These are phyloP conservation scores for Sporothrix globosa DNA, from an alignment of 2,329 filamentous ascomycete genomes.

Conservation along the genomic window DNA sequence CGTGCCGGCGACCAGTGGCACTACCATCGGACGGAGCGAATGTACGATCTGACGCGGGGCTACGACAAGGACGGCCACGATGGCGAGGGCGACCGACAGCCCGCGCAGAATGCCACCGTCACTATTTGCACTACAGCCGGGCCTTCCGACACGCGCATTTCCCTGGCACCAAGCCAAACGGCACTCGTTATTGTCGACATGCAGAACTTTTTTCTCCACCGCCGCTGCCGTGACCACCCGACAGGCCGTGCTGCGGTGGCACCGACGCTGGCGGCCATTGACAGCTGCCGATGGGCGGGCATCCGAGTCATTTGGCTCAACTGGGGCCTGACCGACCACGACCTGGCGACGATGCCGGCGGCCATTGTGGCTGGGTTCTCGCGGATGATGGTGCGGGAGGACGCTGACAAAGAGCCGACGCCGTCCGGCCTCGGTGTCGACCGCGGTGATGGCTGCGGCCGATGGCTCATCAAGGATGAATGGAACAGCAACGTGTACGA, in stretches of 20 bases:
- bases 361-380: slow-evolving; percentile 54
- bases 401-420: slow-evolving; percentile 25
- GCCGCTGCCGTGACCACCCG: slow-evolving; percentile 47
- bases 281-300: slow-evolving; percentile 53
- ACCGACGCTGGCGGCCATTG: slow-evolving; percentile 49
- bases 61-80: neutral
- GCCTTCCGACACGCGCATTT: slow-evolving; percentile 57
- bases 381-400: slow-evolving; percentile 41
- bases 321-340: slow-evolving; percentile 60
- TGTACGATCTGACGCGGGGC: slow-evolving; percentile 41
- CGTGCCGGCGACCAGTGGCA: slow-evolving; percentile 42
- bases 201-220: slow-evolving; percentile 60
- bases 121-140: slow-evolving; percentile 47
- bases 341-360: slow-evolving; percentile 56
- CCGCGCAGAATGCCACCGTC: slow-evolving; percentile 41
- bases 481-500: slow-evolving; percentile 60
- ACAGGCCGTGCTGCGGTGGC: slow-evolving; percentile 48
- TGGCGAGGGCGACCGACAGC: slow-evolving; percentile 11
- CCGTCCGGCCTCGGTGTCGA: slow-evolving; percentile 51
- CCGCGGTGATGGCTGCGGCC: slow-evolving; percentile 49
- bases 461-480: slow-evolving; percentile 54
- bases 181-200: slow-evolving; percentile 49
- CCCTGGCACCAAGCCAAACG: slow-evolving; percentile 51
- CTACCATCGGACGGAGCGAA: slow-evolving; percentile 39
- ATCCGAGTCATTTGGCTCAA: slow-evolving; percentile 54